phyloP scores from a whole-genome alignment of 2,329 filamentous ascomycete genomes.

The Diaporthe amygdali region DNA sequence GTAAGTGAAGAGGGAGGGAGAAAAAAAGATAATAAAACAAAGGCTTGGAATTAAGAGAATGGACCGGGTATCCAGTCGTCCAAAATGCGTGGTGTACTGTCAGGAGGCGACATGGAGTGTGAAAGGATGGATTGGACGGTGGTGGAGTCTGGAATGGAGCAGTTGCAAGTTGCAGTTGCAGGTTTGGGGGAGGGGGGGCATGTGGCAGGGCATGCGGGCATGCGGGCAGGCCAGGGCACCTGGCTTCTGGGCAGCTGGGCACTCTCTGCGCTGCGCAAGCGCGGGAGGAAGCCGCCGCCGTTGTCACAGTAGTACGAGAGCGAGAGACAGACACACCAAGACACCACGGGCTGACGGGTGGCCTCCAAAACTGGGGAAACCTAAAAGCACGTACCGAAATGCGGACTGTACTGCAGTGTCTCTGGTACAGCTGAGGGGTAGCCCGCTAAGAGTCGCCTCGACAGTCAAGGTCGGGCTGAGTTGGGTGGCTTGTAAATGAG shows the following conservation, averaged over 20 bases:
- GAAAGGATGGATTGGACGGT: background rate
- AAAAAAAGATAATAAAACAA: background rate
- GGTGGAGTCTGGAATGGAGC: conserved; percentile 17
- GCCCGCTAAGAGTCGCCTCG: conserved; percentile 1
- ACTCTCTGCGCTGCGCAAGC: background rate
- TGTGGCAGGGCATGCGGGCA: conserved; percentile 13
- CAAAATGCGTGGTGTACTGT: conserved; percentile 13
- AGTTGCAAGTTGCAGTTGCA: conserved; percentile 16
- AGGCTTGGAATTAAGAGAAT: conserved; percentile 15
- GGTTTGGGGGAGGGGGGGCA: conserved; percentile 15
- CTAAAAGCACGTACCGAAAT: background rate
- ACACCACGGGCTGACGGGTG: conserved; percentile 3
- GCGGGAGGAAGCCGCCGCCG: conserved; percentile 10
- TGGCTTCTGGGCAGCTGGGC: background rate
- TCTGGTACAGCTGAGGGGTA: background rate
- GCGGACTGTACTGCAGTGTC: background rate
- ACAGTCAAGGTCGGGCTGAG: background rate
- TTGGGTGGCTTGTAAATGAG: background rate
- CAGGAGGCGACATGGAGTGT: conserved; percentile 17
- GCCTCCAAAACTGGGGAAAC: conserved; percentile 19
- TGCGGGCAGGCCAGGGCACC: background rate
- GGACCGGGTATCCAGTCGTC: conserved; percentile 13
- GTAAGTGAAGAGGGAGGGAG: background rate
- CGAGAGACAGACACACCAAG: too few species aligned
- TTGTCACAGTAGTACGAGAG: background rate